Evolutionary conservation across 768 basidiomycete genomes (phyloP).

Genomic region (Tubosaeta sp.): DNA sequence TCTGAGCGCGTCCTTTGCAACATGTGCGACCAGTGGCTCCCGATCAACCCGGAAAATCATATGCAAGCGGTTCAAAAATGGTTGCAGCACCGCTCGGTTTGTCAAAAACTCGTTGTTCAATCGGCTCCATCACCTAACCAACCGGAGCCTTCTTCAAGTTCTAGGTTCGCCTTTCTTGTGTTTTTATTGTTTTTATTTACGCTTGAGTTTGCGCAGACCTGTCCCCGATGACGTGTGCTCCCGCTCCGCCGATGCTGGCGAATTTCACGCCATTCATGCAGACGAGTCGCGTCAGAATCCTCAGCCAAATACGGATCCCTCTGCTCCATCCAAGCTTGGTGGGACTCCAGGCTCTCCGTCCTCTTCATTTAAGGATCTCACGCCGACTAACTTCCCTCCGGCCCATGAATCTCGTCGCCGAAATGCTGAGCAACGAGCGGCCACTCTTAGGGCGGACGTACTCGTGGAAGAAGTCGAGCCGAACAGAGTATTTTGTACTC

Average conservation of each 20-base stretch:
- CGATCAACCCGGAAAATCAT: constrained; percentile 57
- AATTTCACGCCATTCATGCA: constrained; percentile 16
- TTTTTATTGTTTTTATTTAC: constrained; percentile 3
- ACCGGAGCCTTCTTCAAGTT: constrained; percentile 21
- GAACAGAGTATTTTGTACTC: constrained; percentile 65
- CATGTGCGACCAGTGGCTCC: constrained; percentile 66
- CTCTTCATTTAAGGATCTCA: constrained; percentile 53
- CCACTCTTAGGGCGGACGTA: constrained; percentile 60
- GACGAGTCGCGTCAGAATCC: constrained; percentile 19
- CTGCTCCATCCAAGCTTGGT: constrained; percentile 11
- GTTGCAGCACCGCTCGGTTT: constrained; percentile 57
- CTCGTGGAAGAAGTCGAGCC: constrained; percentile 70
- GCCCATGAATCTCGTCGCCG: constrained; percentile 64
- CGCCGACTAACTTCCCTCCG: constrained; percentile 52
- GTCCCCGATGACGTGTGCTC: constrained; percentile 25
- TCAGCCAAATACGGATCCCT: constrained; percentile 8
- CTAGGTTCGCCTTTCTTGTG: constrained; percentile 14
- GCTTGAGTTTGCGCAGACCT: constrained; percentile 5
- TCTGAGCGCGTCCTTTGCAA: constrained; percentile 67
- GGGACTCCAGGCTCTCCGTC: constrained; percentile 27
- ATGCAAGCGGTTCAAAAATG: constrained; percentile 59
- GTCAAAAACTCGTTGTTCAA: constrained; percentile 36
- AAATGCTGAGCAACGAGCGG: constrained; percentile 77
- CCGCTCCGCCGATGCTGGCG: constrained; percentile 26
- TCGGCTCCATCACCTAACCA: constrained; percentile 8